phyloP scores from a whole-genome alignment of 257 asterid genomes.

The Anisodus acutangulus region DNA sequence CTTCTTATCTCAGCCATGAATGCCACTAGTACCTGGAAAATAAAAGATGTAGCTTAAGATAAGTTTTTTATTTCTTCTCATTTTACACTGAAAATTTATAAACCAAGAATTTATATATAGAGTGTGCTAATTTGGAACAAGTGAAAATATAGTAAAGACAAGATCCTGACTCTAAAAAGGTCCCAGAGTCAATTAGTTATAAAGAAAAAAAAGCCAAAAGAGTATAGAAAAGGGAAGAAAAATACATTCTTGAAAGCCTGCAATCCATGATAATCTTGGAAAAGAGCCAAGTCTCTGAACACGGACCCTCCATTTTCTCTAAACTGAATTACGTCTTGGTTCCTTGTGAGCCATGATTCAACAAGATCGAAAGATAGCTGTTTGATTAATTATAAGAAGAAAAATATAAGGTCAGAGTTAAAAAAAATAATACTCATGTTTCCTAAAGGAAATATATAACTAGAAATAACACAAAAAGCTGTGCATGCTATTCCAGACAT shows the following conservation, averaged over 20 bases:
- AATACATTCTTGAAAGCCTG: constrained; percentile 46
- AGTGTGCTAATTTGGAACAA: neutral
- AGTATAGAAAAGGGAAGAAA: neutral
- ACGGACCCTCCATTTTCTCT: constrained; percentile 38
- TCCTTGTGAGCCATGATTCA: constrained; percentile 48
- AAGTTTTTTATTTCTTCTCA: neutral
- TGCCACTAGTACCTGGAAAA: constrained; percentile 42
- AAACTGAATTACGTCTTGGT: constrained; percentile 42
- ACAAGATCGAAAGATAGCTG: constrained; percentile 51
- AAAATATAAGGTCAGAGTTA: neutral
- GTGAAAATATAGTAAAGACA: neutral
- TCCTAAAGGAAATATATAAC: neutral
- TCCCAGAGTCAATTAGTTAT: neutral
- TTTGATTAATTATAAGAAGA: neutral
- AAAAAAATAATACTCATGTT: neutral
- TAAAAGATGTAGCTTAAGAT: neutral
- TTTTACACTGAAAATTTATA: neutral
- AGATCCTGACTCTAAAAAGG: neutral
- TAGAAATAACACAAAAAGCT: neutral
- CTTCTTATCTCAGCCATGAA: constrained; percentile 47
- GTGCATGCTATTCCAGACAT: constrained; percentile 19
- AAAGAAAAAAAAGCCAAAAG: neutral
- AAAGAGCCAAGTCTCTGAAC: constrained; percentile 47
- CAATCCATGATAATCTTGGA: constrained; percentile 54
- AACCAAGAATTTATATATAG: neutral